Evolutionary conservation across 148 eudicot genomes (phyloP).

Genomic region (Silene latifolia): DNA sequence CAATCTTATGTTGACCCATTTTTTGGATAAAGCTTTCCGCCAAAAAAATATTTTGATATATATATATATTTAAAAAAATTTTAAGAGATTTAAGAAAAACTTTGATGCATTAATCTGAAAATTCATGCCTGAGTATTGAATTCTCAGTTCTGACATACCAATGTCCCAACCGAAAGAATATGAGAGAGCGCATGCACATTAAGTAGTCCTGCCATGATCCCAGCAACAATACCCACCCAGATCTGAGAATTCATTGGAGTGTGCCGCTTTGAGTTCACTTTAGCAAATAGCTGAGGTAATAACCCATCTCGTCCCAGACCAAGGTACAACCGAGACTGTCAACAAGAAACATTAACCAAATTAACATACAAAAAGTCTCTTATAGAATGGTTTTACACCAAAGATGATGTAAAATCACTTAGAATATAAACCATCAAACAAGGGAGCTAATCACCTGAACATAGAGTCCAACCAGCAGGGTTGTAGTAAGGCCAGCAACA

Average conservation of each 20-base stretch:
- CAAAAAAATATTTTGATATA: neutral
- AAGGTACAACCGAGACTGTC: conserved; percentile 88
- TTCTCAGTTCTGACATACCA: conserved; percentile 53
- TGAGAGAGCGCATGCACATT: conserved; percentile 84
- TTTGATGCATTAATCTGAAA: neutral
- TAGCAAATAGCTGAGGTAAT: conserved; percentile 75
- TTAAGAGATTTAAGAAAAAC: neutral
- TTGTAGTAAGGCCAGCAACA: conserved; percentile 96
- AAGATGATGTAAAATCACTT: too few species aligned
- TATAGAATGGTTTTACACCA: neutral
- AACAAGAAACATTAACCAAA: conserved; percentile 20
- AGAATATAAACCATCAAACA: conserved; percentile 2
- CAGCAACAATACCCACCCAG: conserved; percentile 94
- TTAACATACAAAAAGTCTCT: conserved; percentile 4
- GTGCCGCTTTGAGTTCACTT: conserved; percentile 69
- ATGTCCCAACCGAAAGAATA: conserved; percentile 87
- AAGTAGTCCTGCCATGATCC: conserved; percentile 73
- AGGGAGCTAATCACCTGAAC: conserved; percentile 68
- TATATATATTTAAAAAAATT: too few species aligned
- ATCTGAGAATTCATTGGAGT: conserved; percentile 87
- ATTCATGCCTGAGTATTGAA: conserved; percentile 3
- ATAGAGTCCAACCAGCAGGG: conserved; percentile 93
- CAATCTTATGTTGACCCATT: neutral
- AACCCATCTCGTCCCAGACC: conserved; percentile 98
- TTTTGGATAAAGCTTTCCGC: neutral